phyloP scores from a whole-genome alignment of 306 rosid genomes.

The Cercis canadensis region DNA sequence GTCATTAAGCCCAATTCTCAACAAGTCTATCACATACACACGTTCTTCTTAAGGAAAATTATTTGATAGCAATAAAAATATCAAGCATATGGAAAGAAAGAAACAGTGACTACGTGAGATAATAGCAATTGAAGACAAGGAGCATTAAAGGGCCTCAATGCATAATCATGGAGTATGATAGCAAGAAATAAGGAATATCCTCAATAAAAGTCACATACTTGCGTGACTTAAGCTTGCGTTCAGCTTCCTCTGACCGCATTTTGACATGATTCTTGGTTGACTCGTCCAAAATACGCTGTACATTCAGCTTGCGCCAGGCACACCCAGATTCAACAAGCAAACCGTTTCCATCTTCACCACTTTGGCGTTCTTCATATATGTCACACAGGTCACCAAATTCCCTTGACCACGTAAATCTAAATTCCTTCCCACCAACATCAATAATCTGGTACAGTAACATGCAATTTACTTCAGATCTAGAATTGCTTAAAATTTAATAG shows the following conservation, averaged over 20 bases:
- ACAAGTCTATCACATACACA: constrained; percentile 7
- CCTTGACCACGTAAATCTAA: constrained; percentile 82
- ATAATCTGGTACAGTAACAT: constrained; percentile 65
- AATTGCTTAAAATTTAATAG: constrained; percentile 7
- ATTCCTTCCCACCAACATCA: constrained; percentile 93
- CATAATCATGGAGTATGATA: constrained; percentile 15
- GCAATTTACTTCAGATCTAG: constrained; percentile 27
- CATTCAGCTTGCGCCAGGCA: constrained; percentile 96
- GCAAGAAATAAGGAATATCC: constrained; percentile 10
- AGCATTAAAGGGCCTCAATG: constrained; percentile 16
- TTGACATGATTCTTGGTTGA: constrained; percentile 78
- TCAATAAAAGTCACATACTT: constrained; percentile 55
- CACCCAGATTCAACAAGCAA: constrained; percentile 88
- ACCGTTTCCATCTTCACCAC: constrained; percentile 84
- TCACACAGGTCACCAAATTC: constrained; percentile 88
- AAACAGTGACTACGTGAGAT: constrained; percentile 2
- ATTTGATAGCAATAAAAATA: constrained; percentile 26
- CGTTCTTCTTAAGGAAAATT: constrained; percentile 21
- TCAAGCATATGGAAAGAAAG: constrained; percentile 15
- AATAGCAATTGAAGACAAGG: constrained; percentile 16
- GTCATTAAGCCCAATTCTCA: constrained; percentile 11
- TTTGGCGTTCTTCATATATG: constrained; percentile 76
- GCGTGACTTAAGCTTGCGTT: constrained; percentile 77
- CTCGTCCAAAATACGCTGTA: constrained; percentile 90
- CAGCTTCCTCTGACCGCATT: constrained; percentile 88